Percentiles rank a stretch among this genome's conserved stretches.
phyloP scores from a whole-genome alignment of 176 grass and related monocot species.

The Olyra latifolia region DNA sequence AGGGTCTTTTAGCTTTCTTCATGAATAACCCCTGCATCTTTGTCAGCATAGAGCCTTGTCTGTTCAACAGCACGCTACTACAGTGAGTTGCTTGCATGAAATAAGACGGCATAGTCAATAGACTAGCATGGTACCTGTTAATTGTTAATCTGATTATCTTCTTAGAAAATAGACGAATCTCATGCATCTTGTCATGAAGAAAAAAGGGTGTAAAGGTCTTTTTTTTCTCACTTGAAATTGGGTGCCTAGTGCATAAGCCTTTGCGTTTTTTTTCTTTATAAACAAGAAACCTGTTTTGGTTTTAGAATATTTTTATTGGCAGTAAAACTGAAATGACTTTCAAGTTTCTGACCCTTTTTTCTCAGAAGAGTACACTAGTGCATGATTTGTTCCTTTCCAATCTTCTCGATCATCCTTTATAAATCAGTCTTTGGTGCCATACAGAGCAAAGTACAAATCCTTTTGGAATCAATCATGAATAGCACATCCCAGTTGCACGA shows the following conservation, averaged over 20 bases:
- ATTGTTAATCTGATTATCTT: conserved; percentile 15
- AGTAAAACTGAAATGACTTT: conserved; percentile 28
- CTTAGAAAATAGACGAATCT: neutral
- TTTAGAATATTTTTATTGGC: conserved; percentile 18
- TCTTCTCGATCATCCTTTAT: conserved; percentile 37
- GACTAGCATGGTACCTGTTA: neutral
- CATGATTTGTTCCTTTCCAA: neutral
- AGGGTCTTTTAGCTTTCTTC: neutral
- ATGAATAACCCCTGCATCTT: conserved; percentile 11
- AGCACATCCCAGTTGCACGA: conserved; percentile 37
- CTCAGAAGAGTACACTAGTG: neutral
- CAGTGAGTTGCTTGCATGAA: neutral
- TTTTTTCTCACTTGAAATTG: neutral
- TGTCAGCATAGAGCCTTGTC: conserved; percentile 13
- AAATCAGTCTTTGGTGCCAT: conserved; percentile 15
- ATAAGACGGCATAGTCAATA: neutral
- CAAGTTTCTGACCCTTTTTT: conserved; percentile 1
- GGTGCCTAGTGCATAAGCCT: neutral
- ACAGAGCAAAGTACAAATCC: conserved; percentile 31
- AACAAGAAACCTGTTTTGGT: conserved; percentile 33
- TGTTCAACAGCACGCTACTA: conserved; percentile 7
- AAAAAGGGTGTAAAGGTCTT: neutral
- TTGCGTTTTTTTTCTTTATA: neutral
- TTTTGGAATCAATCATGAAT: conserved; percentile 40
- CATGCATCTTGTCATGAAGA: conserved; percentile 8